phyloP scores from a whole-genome alignment of 2,329 filamentous ascomycete species.

The Metarhizium robertsii region DNA sequence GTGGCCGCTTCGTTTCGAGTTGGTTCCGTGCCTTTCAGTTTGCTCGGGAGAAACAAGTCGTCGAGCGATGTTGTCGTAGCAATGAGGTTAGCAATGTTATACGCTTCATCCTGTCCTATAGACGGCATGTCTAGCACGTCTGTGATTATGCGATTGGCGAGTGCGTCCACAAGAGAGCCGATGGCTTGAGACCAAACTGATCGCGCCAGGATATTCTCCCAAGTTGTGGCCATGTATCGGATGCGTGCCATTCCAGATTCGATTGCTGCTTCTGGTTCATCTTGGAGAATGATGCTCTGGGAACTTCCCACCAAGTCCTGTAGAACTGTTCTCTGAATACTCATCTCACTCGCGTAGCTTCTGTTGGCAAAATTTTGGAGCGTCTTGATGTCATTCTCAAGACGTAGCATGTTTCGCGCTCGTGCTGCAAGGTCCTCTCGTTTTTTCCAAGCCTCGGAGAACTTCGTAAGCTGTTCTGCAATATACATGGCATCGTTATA shows the following conservation, averaged over 20 bases:
- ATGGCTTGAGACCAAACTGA: conserved; percentile 56
- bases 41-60: conserved; percentile 46
- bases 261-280: conserved; percentile 42
- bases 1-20: conserved; percentile 35
- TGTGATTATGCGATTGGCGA: conserved; percentile 48
- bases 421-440: conserved; percentile 41
- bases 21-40: conserved; percentile 16
- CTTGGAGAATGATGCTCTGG: conserved; percentile 51
- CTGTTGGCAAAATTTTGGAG: conserved; percentile 52
- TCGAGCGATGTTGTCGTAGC: conserved; percentile 48
- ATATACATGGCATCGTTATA: conserved; percentile 61
- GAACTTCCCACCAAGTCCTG: conserved; percentile 51
- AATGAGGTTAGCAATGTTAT: conserved; percentile 50
- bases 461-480: conserved; percentile 43
- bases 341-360: conserved; percentile 53
- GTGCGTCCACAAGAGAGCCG: conserved; percentile 48
- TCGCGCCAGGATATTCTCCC: conserved; percentile 48
- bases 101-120: conserved; percentile 56
- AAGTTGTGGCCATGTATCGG: conserved; percentile 42
- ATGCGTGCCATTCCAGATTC: conserved; percentile 44
- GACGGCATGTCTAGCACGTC: conserved; percentile 54
- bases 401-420: conserved; percentile 44
- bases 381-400: conserved; percentile 51
- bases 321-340: conserved; percentile 50
- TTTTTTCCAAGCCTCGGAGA: conserved; percentile 41